Evolutionary conservation across 805 yeast species (phyloP), one percentile per base, ranked within the genome.

Genomic region (Saturnispora kantuleensis): DNA sequence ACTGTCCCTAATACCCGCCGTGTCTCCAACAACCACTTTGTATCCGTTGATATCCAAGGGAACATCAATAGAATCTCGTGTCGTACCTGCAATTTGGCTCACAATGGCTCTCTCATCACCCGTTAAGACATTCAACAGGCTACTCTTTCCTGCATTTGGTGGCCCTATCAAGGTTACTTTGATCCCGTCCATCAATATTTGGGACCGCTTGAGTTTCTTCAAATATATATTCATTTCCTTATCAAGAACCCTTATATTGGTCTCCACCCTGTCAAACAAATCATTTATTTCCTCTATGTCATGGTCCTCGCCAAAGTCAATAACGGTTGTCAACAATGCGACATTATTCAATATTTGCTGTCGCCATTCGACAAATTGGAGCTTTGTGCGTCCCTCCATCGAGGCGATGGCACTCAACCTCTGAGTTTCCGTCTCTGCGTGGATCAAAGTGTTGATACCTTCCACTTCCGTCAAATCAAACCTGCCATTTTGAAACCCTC

Each of bases 91-190:
- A 5, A 84, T 75, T 33, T 79, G 79, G 57, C 96, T 86, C 1
- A 93, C 97, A 33, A 93, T 87, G 0, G 96, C 94, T 13, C 87
- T 83, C 17, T 88, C 94, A 17, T 83, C 76, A 47, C 79, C 72
- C 0, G 89, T 86, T 7, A 93, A 60, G n/a, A 65, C 56, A 56
- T 93, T 93, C 42, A 93, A 62, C 10, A 93, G 63, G 1, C 96
- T 85, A 3, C 96, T 88, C 58, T 93, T 93, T 0, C 98, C 98
- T 1, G 96, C 96, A 61, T 93, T 93, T 1, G 98, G 96, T 6
- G 95, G 93, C 0, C 98, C 98, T 11, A 89, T 51, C 9, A 93
- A 65, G 0, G 81, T 77, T 21, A 89, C 55, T 46, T 76, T 76
- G 28, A 90, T 77, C 1, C 98, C 98, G 18, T 73, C 68, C 35